phyloP scores from a whole-genome alignment of 176 grass and related monocot species.

The Oryza punctata region DNA sequence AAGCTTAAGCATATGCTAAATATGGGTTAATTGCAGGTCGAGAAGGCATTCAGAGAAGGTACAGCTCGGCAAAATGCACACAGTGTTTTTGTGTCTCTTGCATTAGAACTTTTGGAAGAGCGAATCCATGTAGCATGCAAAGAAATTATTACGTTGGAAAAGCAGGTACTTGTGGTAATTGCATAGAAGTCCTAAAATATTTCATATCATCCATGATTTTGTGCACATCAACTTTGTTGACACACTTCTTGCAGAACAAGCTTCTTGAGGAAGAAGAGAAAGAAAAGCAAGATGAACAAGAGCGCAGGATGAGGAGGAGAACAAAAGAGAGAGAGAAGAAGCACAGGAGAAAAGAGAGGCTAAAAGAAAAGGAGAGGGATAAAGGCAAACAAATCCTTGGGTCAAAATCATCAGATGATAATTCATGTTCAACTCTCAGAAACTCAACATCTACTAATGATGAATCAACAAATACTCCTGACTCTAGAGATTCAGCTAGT shows the following conservation, averaged over 20 bases:
- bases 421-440: slow-evolving; percentile 46
- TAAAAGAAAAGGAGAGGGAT: slow-evolving; percentile 83
- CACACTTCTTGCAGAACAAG: slow-evolving; percentile 60
- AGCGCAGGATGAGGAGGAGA: slow-evolving; percentile 79
- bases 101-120: slow-evolving; percentile 77
- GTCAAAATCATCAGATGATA: slow-evolving; percentile 39
- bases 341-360: slow-evolving; percentile 85
- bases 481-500: slow-evolving; percentile 52
- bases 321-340: slow-evolving; percentile 97
- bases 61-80: slow-evolving; percentile 79
- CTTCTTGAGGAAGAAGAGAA: slow-evolving; percentile 98
- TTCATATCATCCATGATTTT: slow-evolving; percentile 2
- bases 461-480: slow-evolving; percentile 44
- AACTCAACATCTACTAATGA: slow-evolving; percentile 43
- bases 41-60: slow-evolving; percentile 97
- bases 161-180: slow-evolving; percentile 66
- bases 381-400: slow-evolving; percentile 55
- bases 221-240: slow-evolving; percentile 26
- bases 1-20: slow-evolving; percentile 32
- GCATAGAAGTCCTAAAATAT: slow-evolving; percentile 13
- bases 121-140: slow-evolving; percentile 87
- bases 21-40: slow-evolving; percentile 57
- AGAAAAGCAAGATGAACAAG: slow-evolving; percentile 90
- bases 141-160: slow-evolving; percentile 97
- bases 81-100: slow-evolving; percentile 81